Evolutionary conservation across 768 basidiomycete species (phyloP).

Genomic region (Dioszegia crocea): DNA sequence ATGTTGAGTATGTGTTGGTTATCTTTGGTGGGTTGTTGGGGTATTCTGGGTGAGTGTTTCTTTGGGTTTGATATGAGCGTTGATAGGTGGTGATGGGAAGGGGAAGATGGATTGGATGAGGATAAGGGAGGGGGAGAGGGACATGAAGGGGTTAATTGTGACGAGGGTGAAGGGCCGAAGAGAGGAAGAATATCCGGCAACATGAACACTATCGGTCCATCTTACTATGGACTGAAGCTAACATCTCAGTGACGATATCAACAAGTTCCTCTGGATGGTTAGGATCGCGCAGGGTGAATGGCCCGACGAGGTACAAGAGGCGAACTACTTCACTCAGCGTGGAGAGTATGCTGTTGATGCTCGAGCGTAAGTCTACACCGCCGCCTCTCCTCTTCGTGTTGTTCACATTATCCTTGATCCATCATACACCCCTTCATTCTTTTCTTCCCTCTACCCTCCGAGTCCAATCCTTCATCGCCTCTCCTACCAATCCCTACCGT

Average conservation of each 20-base stretch:
- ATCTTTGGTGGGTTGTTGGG: slow-evolving; percentile 96
- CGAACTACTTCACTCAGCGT: slow-evolving; percentile 82
- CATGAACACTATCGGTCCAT: no score
- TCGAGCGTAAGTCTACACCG: slow-evolving; percentile 56
- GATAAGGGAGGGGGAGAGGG: no score
- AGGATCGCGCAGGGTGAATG: slow-evolving; percentile 74
- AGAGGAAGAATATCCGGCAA: no score
- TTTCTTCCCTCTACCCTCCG: no score
- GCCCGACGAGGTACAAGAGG: slow-evolving; percentile 97
- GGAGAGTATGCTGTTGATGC: slow-evolving; percentile 95
- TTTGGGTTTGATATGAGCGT: neutral
- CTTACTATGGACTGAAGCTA: neutral
- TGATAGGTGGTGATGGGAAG: neutral
- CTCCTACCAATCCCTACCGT: no score
- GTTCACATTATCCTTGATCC: no score
- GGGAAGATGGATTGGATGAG: neutral
- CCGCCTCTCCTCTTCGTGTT: neutral
- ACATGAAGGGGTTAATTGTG: no score
- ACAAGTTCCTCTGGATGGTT: slow-evolving; percentile 99
- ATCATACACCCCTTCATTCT: no score
- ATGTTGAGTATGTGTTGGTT: slow-evolving; percentile 93
- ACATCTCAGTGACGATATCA: slow-evolving; percentile 78
- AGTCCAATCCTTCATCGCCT: no score
- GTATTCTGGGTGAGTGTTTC: slow-evolving; percentile 62
- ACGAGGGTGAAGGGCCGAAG: no score